A percentile compares a stretch with the other conserved stretches of the same genome.
These are phyloP conservation scores for Trypanosoma caninum DNA, from an alignment of 208 protist species.

Conservation along the genomic window DNA sequence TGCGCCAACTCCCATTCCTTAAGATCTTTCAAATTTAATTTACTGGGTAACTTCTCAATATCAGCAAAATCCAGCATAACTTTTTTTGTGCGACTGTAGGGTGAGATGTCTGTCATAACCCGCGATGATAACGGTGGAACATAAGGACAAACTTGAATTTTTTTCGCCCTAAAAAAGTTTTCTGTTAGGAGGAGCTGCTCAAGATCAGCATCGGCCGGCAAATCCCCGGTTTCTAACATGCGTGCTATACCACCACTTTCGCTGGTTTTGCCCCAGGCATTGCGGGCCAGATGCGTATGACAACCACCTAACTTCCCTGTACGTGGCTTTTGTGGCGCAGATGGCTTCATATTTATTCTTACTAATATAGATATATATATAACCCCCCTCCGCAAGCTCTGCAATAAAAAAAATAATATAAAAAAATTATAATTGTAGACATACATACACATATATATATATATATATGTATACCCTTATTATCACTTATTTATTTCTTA, in stretches of 20 bases:
- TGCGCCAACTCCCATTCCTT: conserved; percentile 64
- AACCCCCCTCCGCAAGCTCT: no score
- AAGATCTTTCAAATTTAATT: conserved; percentile 73
- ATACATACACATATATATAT: no score
- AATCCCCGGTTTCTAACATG: conserved; percentile 40
- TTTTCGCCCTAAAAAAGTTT: conserved; percentile 46
- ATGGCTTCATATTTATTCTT: no score
- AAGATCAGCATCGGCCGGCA: conserved; percentile 49
- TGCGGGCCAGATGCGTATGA: neutral
- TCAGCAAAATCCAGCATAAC: conserved; percentile 72
- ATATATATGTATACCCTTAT: no score
- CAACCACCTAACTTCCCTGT: no score
- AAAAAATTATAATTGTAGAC: no score
- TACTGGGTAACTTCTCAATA: conserved; percentile 65
- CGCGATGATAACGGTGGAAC: neutral
- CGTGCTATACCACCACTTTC: conserved; percentile 42
- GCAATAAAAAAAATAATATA: no score
- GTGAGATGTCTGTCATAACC: conserved; percentile 68
- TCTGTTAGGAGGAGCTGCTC: conserved; percentile 58
- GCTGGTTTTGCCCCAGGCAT: no score
- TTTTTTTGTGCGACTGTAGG: conserved; percentile 50
- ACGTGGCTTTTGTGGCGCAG: no score
- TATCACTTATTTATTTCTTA: no score
- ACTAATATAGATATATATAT: no score
- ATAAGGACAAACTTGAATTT: conserved; percentile 32